A percentile compares a stretch with the other conserved stretches of the same genome.
phyloP scores from a whole-genome alignment of 78 protist genomes.

The Cavenderia fasciculata region DNA sequence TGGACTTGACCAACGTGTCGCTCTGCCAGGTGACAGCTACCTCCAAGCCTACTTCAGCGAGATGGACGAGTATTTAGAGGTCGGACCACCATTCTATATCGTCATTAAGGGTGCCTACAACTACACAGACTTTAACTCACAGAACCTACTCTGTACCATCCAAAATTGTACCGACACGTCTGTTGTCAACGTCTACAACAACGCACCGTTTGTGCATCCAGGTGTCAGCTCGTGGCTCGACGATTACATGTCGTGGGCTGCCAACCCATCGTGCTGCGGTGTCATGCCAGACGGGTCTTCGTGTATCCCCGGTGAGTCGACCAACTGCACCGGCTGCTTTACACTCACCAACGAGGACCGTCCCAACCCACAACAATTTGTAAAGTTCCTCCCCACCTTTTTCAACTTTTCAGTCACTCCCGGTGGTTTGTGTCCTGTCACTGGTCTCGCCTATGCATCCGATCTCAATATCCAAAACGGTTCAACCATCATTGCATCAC shows the following conservation, averaged over 20 bases:
- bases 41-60: slow-evolving; percentile 72
- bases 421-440: neutral
- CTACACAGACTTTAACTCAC: neutral
- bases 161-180: slow-evolving; percentile 38
- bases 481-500: slow-evolving; percentile 26
- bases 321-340: neutral
- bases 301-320: no score
- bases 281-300: no score
- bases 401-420: neutral
- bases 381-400: neutral
- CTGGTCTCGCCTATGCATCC: slow-evolving; percentile 1
- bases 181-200: slow-evolving; percentile 32
- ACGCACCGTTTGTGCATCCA: slow-evolving; percentile 27
- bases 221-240: slow-evolving; percentile 75
- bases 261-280: slow-evolving; percentile 18
- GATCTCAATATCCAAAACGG: slow-evolving; percentile 6
- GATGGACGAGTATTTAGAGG: slow-evolving; percentile 33
- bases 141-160: slow-evolving; percentile 15
- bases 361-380: slow-evolving; percentile 12
- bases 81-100: slow-evolving; percentile 85
- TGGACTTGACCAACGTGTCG: slow-evolving; percentile 85
- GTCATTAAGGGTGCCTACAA: slow-evolving; percentile 73
- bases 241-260: slow-evolving; percentile 22
- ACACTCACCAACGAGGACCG: neutral
- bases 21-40: slow-evolving; percentile 84